Evolutionary conservation across 306 rosid species (phyloP).

Genomic region (Cucumis cinereus): DNA sequence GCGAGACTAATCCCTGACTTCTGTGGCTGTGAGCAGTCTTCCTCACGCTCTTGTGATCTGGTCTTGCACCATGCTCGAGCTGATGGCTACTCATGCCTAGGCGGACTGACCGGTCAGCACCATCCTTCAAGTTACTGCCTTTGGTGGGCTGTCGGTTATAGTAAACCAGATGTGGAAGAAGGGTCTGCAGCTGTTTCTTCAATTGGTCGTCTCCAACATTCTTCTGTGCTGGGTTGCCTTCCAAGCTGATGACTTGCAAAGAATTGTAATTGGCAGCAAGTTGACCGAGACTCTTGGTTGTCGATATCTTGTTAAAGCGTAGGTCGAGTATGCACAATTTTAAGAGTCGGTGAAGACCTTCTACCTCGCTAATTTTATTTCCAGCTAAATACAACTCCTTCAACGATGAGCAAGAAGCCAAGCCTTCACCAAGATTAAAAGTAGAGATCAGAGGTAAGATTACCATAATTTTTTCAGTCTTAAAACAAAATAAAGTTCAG

Average conservation of each 20-base stretch:
- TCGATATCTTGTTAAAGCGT: constrained; percentile 80
- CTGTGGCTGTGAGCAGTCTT: constrained; percentile 40
- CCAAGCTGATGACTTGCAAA: constrained; percentile 78
- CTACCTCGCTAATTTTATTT: constrained; percentile 90
- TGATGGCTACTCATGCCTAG: constrained; percentile 51
- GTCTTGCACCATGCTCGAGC: constrained; percentile 53
- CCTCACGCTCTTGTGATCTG: constrained; percentile 55
- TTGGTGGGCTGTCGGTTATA: constrained; percentile 56
- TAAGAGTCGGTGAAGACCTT: constrained; percentile 92
- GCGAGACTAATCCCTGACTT: constrained; percentile 25
- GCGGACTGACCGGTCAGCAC: constrained; percentile 54
- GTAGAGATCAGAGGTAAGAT: neutral
- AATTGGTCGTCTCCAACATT: constrained; percentile 93
- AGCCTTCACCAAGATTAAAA: constrained; percentile 37
- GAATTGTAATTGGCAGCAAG: constrained; percentile 90
- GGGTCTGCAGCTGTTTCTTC: constrained; percentile 75
- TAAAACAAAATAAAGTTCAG: neutral
- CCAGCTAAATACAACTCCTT: constrained; percentile 94
- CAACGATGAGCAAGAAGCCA: constrained; percentile 77
- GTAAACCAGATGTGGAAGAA: constrained; percentile 82
- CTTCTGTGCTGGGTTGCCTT: constrained; percentile 89
- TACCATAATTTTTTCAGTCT: neutral
- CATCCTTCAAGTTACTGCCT: constrained; percentile 45
- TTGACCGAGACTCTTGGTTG: constrained; percentile 86
- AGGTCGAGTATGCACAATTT: constrained; percentile 71